Base-by-base conservation (phyloP, 805 yeast genomes). In the Geotrichum ghanense region DNA sequence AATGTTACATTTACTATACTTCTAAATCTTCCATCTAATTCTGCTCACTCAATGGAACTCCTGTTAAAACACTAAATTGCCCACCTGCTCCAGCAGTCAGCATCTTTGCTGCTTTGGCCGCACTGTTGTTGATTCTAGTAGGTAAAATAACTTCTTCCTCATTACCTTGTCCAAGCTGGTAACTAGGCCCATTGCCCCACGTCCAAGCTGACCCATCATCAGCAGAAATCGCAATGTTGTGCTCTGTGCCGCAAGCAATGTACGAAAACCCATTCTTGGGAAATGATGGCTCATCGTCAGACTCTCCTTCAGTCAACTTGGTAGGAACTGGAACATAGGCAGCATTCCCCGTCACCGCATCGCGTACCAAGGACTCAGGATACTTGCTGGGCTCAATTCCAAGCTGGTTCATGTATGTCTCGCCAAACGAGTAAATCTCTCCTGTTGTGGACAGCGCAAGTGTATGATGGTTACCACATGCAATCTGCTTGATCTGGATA, bases 181-280 rank as follows among this genome's bases (percentile, higher is more conserved):
- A 92, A 1, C 96, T 89, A 54, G 90, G 97, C 41, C 94, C 97
- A 61, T 89, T 92, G 1, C 99, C 99, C 99, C 99, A 92, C 1
- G 97, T 77, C 68, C 79, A 92, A 1, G 79, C 84, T 45, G 84
- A 68, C 12, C 99, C 98, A 56, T 85, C 87, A 20, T 71, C 75
- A 34, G 48, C 56, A 2, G 94, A 78, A 3, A 89, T 73, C 1
- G 95, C 97, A 47, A 92, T 67, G 2, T 94, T 83, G 62, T 92
- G 98, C 57, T 92, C 97, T 1, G 95, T 81, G 1, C 98, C 98
- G 31, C 82, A 78, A 4, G 94, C 82, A 41, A 90, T 70, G 22
- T 64, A 60, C 54, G 73, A 75, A 57, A 78, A 66, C 16, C 37
- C 37, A 31, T 31, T 31, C 50, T 71, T 70, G 42, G 88, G 86